Evolutionary conservation across 495 filamentous ascomycete genomes (phyloP).

Genomic region (Lentithecium fluviatile): DNA sequence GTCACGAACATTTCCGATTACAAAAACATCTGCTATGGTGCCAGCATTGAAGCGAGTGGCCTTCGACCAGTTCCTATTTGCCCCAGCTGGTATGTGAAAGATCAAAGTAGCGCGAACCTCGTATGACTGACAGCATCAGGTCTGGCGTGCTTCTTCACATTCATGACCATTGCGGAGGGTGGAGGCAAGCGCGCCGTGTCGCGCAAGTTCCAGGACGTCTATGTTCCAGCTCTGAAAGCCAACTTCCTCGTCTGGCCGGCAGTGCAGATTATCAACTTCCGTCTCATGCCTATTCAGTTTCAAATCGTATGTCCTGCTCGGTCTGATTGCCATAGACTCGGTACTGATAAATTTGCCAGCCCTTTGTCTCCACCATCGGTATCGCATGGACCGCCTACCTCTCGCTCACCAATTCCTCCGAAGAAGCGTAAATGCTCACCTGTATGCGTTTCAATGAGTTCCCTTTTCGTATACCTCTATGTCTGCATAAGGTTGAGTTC

Average conservation of each 20-base stretch:
- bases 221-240: constrained; percentile 88
- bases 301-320: constrained; percentile 73
- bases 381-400: constrained; percentile 99
- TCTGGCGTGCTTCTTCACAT: constrained; percentile 86
- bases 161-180: constrained; percentile 95
- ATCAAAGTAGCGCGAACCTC: too few relatives aligned
- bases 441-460: constrained; percentile 7
- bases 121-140: constrained; percentile 51
- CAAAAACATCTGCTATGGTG: constrained; percentile 67
- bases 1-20: constrained; percentile 78
- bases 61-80: constrained; percentile 93
- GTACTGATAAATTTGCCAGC: constrained; percentile 53
- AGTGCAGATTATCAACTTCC: constrained; percentile 96
- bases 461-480: constrained; percentile 4
- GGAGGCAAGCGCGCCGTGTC: constrained; percentile 76
- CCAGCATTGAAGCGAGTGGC: constrained; percentile 86
- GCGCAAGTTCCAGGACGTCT: constrained; percentile 89
- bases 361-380: constrained; percentile 93
- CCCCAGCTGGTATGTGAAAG: constrained; percentile 70
- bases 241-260: constrained; percentile 96
- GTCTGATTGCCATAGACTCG: constrained; percentile 1
- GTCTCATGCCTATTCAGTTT: constrained; percentile 90
- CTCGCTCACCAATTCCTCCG: constrained; percentile 86
- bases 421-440: constrained; percentile 51
- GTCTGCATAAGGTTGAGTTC: constrained; percentile 3